Evolutionary conservation across 441 rosid genomes (phyloP), one percentile per base, ranked within the genome.

Genomic region (Mallotus repandus): DNA sequence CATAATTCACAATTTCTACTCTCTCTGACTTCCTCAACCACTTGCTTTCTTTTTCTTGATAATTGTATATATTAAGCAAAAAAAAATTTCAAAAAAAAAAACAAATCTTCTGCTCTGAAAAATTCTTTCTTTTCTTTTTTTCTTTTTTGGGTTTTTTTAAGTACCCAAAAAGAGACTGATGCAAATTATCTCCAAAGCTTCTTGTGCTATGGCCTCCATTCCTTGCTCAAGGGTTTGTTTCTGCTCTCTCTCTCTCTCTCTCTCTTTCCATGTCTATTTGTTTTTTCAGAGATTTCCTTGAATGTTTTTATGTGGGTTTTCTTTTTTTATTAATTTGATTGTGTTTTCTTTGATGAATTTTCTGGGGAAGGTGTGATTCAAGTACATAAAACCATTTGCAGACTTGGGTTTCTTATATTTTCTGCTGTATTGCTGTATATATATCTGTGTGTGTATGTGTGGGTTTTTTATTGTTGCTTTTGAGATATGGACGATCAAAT

Each of bases 111-210:
- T 25, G 18, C 29, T 49, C 11, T n/a, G 29, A 2, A 18, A 65
- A 65, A 46, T 65, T 46, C 14, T 46, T 46, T 18, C 46, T 53
- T 67, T 12, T 32, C 14, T 63, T 7, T 38, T n/a, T 18, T 5
- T 15, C 0, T 18, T 53, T 18, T 10, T 53, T 1, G 15, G 9
- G n/a, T n/a, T 18, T 2, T 4, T 49, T 49, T 38, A 29, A 67
- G 58, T 66, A 66, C 58, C 70, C 53, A 25, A 35, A 64, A 43
- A 68, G 21, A 41, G 58, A 52, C 73, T 49, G 81, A 85, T 89
- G 94, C 90, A 89, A 61, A 82, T 87, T 80, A 88, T 94, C 85
- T 83, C 86, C 65, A 90, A 84, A 76, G 91, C 95, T 69, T 94
- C 98, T 68, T 89, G 84, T 70, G 86, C 91, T 64, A 85, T 89